Evolutionary conservation across 331 rosid species (phyloP), one percentile per base, ranked within the genome.

Genomic region (Pyracantha coccinea): DNA sequence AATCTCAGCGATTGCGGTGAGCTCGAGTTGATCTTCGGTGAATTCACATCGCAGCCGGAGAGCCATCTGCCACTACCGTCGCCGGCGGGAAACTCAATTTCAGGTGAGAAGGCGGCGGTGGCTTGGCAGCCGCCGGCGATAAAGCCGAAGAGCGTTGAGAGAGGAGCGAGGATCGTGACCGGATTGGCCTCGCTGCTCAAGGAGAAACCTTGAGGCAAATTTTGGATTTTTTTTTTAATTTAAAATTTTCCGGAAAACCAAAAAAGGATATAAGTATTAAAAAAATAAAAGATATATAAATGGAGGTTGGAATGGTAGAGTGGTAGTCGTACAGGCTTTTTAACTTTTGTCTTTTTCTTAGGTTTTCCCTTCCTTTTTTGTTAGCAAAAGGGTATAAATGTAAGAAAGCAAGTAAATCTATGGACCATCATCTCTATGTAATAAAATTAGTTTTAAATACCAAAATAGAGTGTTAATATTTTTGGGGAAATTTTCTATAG

Each of bases 111-210:
- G 68, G 33, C 2, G 76, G 23, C 53, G 15, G 76, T 83, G 54
- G 50, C 80, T 57, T 93, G 98, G 98, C 80, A 88, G 75, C 91
- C 87, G 6, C 98, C 98, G 80, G 98, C 94, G 85, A 78, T 93
- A 20, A 91, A 85, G 75, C 97, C 89, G 38, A 93, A 88, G 89
- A 87, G 92, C 73, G 73, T 85, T 2, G 98, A 88, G 69, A 89
- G 82, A 85, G 96, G 92, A 55, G 75, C 88, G 19, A 91, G 84
- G 82, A 73, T 89, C 16, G 98, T 93, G 29, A 87, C 98, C 72
- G 98, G 98, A 47, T 87, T 93, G 76, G 98, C 98, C 66, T 91
- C 91, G 47, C 92, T 93, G 6, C 94, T 93, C 71, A 86, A 68
- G 80, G 91, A 91, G 50, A 93, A 84, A 85, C 73, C 92, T 17